phyloP scores from a whole-genome alignment of 2,329 filamentous ascomycete genomes.

The Emmonsiellopsis sp. region DNA sequence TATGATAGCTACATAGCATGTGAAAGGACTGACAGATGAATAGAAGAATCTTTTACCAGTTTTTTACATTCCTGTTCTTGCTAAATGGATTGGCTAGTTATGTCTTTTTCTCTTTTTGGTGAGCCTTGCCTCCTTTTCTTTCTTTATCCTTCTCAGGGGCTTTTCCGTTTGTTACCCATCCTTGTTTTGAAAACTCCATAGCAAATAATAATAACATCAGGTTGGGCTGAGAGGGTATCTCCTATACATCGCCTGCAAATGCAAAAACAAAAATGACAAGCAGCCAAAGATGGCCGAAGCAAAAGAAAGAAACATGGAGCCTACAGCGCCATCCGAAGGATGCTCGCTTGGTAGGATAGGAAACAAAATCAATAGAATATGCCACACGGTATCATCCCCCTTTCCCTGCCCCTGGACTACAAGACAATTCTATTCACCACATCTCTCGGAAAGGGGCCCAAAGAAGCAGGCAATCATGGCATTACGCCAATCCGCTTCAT shows the following conservation, averaged over 20 bases:
- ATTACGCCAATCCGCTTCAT: neutral
- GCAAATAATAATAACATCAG: no score
- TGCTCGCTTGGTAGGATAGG: neutral
- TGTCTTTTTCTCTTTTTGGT: no score
- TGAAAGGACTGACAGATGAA: no score
- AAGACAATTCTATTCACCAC: neutral
- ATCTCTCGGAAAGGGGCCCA: neutral
- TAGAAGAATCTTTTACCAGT: no score
- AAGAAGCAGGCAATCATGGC: neutral
- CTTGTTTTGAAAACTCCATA: no score
- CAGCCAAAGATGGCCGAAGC: neutral
- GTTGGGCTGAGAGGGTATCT: neutral
- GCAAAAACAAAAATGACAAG: neutral
- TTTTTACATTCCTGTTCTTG: no score
- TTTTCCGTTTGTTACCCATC: no score
- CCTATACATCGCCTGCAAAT: neutral
- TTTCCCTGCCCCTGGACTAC: neutral
- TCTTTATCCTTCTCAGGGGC: no score
- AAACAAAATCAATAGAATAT: neutral
- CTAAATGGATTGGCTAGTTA: no score
- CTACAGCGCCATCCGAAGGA: neutral
- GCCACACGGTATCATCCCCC: neutral
- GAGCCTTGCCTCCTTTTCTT: no score
- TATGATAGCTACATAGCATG: no score
- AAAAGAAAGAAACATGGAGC: neutral